Evolutionary conservation across 2,329 filamentous ascomycete species (phyloP), one percentile per base, ranked within the genome.

Genomic region (Paecilomyces niveus): DNA sequence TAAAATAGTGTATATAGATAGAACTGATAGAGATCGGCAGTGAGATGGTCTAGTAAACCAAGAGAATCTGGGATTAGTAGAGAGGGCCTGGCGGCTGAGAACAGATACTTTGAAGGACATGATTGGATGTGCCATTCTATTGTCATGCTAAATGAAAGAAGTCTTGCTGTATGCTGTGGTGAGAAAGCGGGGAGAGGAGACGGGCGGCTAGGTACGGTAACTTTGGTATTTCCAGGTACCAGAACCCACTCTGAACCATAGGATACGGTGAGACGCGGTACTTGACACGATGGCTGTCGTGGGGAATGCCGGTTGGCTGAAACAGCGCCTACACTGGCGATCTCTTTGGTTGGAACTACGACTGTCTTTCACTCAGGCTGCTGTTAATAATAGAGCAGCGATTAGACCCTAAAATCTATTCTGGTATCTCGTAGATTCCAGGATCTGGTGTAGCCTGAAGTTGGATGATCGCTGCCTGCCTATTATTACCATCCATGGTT

Each of bases 121-220:
- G 39, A 45, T 45, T 45, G 39, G 39, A 18, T 18, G 39, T 21
- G 15, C 39, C 18, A 13, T 18, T 45, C 39, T 18, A 9, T 8
- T 8, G 39, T 45, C 15, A 18, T 13, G 39, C 39, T 18, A 45
- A 45, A 45, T 18, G 18, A 18, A n/a, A 45, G 15, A 45, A 8
- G 39, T n/a, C 39, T 22, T n/a, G 39, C 18, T 21, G 39, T 45
- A 45, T 45, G 39, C 39, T n/a, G 8, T 45, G 39, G 18, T 45
- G 39, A 45, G 39, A 45, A 45, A 45, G 39, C 39, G 39, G 59
- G 55, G 60, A 60, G 53, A 57, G 54, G 21, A 52, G 50, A 52
- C 26, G 50, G 50, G 50, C 50, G 21, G 50, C 22, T 45, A 29
- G 50, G 50, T 52, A 52, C 26, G 50, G 50, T 52, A 52, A 52